Evolutionary conservation across 1,139 yeast genomes (phyloP).

Genomic region (Candida tunisiensis): DNA sequence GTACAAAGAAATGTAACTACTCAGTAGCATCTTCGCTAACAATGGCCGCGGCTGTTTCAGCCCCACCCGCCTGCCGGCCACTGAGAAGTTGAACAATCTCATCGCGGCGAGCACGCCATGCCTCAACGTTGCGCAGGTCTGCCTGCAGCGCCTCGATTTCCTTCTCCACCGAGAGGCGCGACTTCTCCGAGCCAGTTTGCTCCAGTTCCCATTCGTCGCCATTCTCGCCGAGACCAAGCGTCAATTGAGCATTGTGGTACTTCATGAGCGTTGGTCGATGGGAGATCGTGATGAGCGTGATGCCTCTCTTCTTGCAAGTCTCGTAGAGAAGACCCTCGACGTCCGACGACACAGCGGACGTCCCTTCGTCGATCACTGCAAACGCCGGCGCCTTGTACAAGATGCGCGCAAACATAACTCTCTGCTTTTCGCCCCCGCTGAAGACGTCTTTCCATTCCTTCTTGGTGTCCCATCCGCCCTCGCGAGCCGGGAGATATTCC

Average conservation of each 20-base stretch:
- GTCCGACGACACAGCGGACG: constrained; percentile 84
- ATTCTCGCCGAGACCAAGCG: constrained; percentile 46
- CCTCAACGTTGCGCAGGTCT: constrained; percentile 15
- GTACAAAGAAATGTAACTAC: too few species aligned
- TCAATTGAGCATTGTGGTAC: constrained; percentile 53
- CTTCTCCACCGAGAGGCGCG: constrained; percentile 17
- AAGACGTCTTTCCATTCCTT: constrained; percentile 85
- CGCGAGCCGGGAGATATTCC: constrained; percentile 55
- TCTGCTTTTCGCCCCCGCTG: constrained; percentile 92
- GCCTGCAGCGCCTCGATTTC: constrained; percentile 17
- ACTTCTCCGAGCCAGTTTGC: constrained; percentile 11
- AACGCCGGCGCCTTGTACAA: constrained; percentile 68
- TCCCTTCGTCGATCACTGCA: constrained; percentile 82
- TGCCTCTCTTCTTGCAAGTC: constrained; percentile 46
- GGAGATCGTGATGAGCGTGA: constrained; percentile 69
- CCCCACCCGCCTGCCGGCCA: too few species aligned
- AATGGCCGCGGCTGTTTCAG: too few species aligned
- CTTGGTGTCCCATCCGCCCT: constrained; percentile 40
- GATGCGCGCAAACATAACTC: constrained; percentile 78
- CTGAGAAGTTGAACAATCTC: constrained; percentile 13
- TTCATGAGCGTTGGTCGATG: constrained; percentile 77
- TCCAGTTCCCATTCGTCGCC: constrained; percentile 30
- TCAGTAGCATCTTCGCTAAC: too few species aligned
- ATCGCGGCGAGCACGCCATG: constrained; percentile 15
- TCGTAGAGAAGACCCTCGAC: constrained; percentile 84